These are phyloP conservation scores for Aurinia saxatilis DNA, from an alignment of 345 rosid genomes.

Conservation along the genomic window DNA sequence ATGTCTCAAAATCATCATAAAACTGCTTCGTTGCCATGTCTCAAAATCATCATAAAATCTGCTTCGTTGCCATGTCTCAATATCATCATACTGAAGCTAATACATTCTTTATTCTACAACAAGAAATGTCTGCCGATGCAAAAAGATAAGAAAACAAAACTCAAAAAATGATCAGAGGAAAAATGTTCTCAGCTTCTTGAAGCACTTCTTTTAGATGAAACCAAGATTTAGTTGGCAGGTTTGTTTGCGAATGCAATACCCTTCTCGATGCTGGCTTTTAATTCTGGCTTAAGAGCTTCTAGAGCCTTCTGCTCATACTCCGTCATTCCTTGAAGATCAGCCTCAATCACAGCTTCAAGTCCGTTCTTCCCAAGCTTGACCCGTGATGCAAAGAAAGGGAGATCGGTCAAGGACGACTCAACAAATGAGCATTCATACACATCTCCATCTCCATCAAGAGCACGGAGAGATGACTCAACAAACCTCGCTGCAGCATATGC, in stretches of 20 bases:
- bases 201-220: background rate
- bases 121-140: constrained; percentile 15
- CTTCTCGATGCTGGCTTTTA: constrained; percentile 83
- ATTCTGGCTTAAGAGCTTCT: constrained; percentile 68
- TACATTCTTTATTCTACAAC: constrained; percentile 29
- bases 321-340: constrained; percentile 65
- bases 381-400: constrained; percentile 87
- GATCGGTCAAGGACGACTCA: constrained; percentile 67
- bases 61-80: constrained; percentile 19
- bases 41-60: constrained; percentile 38
- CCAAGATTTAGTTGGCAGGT: constrained; percentile 36
- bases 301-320: constrained; percentile 81
- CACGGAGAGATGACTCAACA: constrained; percentile 92
- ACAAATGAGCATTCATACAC: constrained; percentile 83
- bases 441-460: constrained; percentile 81
- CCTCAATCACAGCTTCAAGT: constrained; percentile 63
- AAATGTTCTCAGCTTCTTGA: constrained; percentile 17
- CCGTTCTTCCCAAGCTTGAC: constrained; percentile 81
- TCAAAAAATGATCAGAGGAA: constrained; percentile 13
- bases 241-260: constrained; percentile 71
- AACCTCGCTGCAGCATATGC: constrained; percentile 97
- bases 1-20: constrained; percentile 26
- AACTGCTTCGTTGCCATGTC: too few species aligned
- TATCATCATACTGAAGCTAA: constrained; percentile 15
- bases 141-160: constrained; percentile 18